Conservation (phyloP, 2,329 filamentous ascomycete genomes). For the Cercospora zeae-maydis region DNA sequence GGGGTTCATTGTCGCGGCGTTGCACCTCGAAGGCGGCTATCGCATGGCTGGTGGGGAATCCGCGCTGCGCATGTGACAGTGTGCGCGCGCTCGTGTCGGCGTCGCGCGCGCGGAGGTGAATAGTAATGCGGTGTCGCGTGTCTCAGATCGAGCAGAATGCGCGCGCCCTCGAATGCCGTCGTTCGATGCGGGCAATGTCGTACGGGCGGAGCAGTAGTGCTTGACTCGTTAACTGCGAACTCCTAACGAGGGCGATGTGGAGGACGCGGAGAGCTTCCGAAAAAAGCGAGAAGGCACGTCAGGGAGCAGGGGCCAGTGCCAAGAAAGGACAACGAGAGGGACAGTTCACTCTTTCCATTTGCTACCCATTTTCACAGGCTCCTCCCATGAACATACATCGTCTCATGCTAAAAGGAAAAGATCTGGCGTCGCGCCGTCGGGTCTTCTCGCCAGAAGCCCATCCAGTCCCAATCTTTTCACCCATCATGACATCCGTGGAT, state of each 20-base stretch:
- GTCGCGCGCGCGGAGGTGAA: not conserved
- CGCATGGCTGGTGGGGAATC: constrained; percentile 16
- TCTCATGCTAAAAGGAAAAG: constrained; percentile 2
- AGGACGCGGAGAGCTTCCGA: not conserved
- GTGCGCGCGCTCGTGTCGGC: not conserved
- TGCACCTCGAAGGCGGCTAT: constrained; percentile 12
- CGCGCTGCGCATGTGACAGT: constrained; percentile 8
- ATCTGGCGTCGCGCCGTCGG: constrained; percentile 14
- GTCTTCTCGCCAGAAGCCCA: not conserved
- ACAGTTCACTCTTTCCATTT: not conserved
- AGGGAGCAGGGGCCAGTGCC: not conserved
- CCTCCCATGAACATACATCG: not conserved
- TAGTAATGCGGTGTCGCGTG: not conserved
- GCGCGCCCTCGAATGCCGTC: not conserved
- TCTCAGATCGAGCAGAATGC: not conserved
- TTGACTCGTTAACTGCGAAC: not conserved
- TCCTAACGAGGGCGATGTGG: not conserved
- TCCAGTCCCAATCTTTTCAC: not conserved
- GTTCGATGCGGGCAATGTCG: not conserved
- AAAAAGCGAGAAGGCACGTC: not conserved
- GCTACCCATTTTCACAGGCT: not conserved
- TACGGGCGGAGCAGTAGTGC: not conserved
- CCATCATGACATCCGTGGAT: not conserved
- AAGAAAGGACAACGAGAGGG: not conserved
- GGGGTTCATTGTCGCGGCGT: constrained; percentile 33